Evolutionary conservation across 495 filamentous ascomycete species (phyloP).

Genomic region (Penicillium bialowiezense): DNA sequence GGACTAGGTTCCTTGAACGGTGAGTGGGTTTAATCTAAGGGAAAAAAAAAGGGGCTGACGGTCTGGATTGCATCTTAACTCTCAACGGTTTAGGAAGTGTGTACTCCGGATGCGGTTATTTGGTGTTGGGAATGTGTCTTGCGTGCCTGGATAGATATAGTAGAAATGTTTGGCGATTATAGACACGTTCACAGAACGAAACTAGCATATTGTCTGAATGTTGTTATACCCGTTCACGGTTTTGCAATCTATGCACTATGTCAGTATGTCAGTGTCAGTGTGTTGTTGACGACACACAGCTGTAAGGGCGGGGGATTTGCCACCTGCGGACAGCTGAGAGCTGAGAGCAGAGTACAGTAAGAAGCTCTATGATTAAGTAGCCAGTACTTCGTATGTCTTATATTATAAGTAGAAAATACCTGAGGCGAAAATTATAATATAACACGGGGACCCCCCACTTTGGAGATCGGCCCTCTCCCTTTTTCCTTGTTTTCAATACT

Average conservation of each 20-base stretch:
- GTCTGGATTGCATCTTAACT: background rate
- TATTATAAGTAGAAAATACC: background rate
- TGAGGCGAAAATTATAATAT: background rate
- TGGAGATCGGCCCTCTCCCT: background rate
- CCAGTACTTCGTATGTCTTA: background rate
- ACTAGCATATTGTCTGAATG: no score
- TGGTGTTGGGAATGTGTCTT: background rate
- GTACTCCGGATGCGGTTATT: constrained; percentile 3
- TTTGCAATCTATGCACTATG: no score
- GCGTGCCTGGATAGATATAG: no score
- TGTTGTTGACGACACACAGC: no score
- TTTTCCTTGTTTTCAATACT: background rate
- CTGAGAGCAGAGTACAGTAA: background rate
- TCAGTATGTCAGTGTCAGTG: no score
- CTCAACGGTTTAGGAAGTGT: constrained; percentile 1
- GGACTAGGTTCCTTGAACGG: background rate
- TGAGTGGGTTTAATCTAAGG: background rate
- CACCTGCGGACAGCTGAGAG: no score
- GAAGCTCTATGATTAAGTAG: no score
- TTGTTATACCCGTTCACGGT: no score
- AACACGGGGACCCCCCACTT: background rate
- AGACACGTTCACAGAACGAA: no score
- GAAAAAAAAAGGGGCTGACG: background rate
- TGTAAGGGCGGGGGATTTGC: no score
- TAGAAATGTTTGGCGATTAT: no score